Conservation (phyloP, 169 alveolate genomes). For the Blepharisma undulans region DNA sequence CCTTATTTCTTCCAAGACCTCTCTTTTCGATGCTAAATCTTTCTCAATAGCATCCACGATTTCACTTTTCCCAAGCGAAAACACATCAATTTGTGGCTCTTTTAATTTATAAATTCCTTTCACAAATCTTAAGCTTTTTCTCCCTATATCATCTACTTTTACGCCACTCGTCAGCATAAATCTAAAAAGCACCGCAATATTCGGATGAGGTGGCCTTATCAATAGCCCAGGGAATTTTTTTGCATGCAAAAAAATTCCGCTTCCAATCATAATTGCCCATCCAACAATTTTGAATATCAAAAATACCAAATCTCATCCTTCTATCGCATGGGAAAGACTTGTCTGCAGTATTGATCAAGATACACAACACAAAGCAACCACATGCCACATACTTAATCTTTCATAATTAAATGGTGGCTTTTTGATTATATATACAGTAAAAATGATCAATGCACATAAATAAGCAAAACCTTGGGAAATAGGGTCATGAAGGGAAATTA, state of each 20-base stretch:
- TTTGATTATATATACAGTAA: neutral
- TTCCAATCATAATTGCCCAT: neutral
- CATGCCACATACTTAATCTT: neutral
- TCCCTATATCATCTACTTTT: neutral
- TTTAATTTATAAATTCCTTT: neutral
- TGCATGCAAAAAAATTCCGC: neutral
- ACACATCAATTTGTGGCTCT: neutral
- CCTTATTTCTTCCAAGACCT: neutral
- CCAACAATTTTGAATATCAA: neutral
- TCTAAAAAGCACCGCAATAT: slow-evolving; percentile 1
- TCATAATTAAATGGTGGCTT: neutral
- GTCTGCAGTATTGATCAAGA: neutral
- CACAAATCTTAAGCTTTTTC: neutral
- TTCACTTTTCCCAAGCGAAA: neutral
- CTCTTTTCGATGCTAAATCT: neutral
- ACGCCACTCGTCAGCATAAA: neutral
- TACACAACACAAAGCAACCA: neutral
- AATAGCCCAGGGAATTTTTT: neutral
- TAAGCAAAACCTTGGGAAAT: neutral
- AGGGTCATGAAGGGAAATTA: neutral
- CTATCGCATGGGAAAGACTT: neutral
- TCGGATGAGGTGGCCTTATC: neutral
- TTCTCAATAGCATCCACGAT: neutral
- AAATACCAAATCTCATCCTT: neutral
- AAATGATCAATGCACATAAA: neutral